These are phyloP conservation scores for Pseudocercospora fuligena DNA, from an alignment of 2,329 filamentous ascomycete species.

Conservation along the genomic window DNA sequence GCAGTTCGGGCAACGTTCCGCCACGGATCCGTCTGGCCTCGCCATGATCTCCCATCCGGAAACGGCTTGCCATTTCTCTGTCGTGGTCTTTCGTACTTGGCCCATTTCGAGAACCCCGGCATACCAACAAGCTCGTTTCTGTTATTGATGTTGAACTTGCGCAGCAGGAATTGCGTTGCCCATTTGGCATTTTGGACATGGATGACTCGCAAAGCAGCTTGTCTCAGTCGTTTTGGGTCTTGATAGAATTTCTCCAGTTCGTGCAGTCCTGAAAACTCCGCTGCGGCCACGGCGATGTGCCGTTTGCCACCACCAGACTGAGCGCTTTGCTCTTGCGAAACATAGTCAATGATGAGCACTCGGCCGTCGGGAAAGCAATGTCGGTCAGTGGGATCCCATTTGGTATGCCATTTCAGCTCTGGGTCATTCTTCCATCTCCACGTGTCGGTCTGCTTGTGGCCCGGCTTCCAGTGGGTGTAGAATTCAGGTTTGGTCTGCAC, in stretches of 20 bases:
- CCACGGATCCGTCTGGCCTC: conserved; percentile 57
- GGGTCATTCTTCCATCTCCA: conserved; percentile 21
- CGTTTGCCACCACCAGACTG: conserved; percentile 30
- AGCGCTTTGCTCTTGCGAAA: conserved; percentile 35
- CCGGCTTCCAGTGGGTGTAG: conserved; percentile 20
- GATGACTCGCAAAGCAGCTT: conserved; percentile 44
- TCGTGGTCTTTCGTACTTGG: conserved; percentile 53
- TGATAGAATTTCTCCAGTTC: conserved; percentile 52
- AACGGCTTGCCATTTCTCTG: conserved; percentile 57
- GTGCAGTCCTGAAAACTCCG: conserved; percentile 54
- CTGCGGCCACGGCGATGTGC: conserved; percentile 52
- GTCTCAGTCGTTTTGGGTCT: conserved; percentile 41
- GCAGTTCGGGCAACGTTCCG: conserved; percentile 54
- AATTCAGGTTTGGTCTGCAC: conserved; percentile 18
- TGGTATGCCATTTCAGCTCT: conserved; percentile 28
- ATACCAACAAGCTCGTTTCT: conserved; percentile 54
- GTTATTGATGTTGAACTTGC: conserved; percentile 59
- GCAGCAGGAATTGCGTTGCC: conserved; percentile 55
- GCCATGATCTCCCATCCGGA: conserved; percentile 57
- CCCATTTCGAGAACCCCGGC: conserved; percentile 54
- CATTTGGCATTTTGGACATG: conserved; percentile 60
- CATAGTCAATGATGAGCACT: conserved; percentile 59
- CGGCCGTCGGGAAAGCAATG: conserved; percentile 43
- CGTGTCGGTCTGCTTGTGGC: conserved; percentile 16
- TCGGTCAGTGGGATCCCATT: conserved; percentile 23